Evolutionary conservation across 345 rosid species (phyloP), one percentile per base, ranked within the genome.

Genomic region (Alliaria petiolata): DNA sequence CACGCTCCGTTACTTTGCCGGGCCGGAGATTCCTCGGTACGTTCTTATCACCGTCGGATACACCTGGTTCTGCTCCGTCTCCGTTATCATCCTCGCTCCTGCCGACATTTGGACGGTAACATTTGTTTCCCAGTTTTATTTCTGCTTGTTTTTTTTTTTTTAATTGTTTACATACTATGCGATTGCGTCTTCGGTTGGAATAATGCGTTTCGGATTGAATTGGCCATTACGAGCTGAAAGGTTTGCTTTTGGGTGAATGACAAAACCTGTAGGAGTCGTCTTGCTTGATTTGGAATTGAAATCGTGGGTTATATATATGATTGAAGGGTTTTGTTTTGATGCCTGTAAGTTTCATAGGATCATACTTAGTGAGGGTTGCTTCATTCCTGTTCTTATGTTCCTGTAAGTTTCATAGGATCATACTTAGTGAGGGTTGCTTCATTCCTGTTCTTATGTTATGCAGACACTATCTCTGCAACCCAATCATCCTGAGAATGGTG

Each of bases 1-100:
- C 44, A 95, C 98, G 52, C 72, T 87, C 62, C 83, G 85, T 40
- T 92, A 92, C 89, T 95, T 95, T 79, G 93, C 96, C 54, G 95
- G 98, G 1, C 99, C 98, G 6, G 91, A 87, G 67, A 92, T 88
- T 26, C 99, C 98, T 65, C 91, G 97, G 16, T 95, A 95, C 74
- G 97, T 92, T 39, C 81, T 86, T 8, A 75, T 89, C 83, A 89
- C 99, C 85, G 98, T 95, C 55, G 98, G 91, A 2, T 95, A 95
- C 87, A 74, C 98, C 78, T 92, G 99, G 98, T 90, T 92, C 78
- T 95, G 98, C 80, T 90, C 99, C 66, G 87, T 92, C 72, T 87
- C 98, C 78, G 84, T 95, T 78, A 92, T 95, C 82, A 88, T 88
- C 82, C 96, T 95, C 79, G 99, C 91, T 52, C 98, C 98, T 55